These are phyloP conservation scores for Termitomyces sp. DNA, from an alignment of 768 basidiomycete genomes.

Conservation along the genomic window DNA sequence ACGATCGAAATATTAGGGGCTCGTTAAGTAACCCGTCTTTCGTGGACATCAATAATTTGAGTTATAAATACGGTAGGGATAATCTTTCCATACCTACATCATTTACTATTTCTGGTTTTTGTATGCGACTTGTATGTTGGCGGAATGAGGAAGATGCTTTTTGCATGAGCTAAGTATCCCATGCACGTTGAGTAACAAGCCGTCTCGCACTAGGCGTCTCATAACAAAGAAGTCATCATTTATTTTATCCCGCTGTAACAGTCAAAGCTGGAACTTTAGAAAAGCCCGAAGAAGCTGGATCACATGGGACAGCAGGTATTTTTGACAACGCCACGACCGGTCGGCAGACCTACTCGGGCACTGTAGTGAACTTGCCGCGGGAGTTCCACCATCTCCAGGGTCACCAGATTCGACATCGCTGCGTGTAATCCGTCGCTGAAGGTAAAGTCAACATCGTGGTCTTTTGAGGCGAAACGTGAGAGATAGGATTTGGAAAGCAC, in stretches of 20 bases:
- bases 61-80: too few species aligned
- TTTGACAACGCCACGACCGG: too few species aligned
- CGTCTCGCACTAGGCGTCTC: neutral
- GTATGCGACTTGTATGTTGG: neutral
- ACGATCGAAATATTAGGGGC: neutral
- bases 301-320: neutral
- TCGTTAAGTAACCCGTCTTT: neutral
- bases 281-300: neutral
- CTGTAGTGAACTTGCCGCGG: too few species aligned
- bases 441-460: neutral
- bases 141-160: neutral
- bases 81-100: neutral
- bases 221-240: too few species aligned
- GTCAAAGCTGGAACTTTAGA: too few species aligned
- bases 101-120: neutral
- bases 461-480: too few species aligned
- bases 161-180: neutral
- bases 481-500: too few species aligned
- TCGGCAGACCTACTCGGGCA: neutral
- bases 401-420: neutral
- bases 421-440: neutral
- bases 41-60: neutral
- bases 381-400: too few species aligned
- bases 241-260: too few species aligned
- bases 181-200: neutral